These are phyloP conservation scores for Melampsora americana DNA, from an alignment of 1,284 basidiomycete genomes.

Conservation along the genomic window DNA sequence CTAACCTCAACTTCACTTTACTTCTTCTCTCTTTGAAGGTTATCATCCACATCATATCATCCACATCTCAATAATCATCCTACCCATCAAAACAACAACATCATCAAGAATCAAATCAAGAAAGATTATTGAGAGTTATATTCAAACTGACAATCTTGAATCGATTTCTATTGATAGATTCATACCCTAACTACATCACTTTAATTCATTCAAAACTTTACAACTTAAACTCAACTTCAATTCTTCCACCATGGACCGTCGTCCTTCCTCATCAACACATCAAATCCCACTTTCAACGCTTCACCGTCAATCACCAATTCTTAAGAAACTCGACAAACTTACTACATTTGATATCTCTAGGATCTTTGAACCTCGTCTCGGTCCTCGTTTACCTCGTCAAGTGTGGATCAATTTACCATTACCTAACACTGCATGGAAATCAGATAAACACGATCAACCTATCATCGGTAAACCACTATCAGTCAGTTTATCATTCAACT, in stretches of 20 bases:
- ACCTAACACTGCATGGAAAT: conserved; percentile 63
- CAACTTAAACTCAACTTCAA: too few relatives aligned
- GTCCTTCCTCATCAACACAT: neutral
- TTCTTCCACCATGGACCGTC: neutral
- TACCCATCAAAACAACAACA: too few relatives aligned
- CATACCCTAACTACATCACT: too few relatives aligned
- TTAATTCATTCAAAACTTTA: too few relatives aligned
- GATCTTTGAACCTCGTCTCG: conserved; percentile 65
- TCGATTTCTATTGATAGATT: too few relatives aligned
- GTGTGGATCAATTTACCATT: conserved; percentile 73
- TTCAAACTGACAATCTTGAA: too few relatives aligned
- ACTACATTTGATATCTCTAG: conserved; percentile 58
- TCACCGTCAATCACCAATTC: conserved; percentile 42
- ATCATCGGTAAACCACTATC: conserved; percentile 23
- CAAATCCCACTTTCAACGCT: conserved; percentile 17
- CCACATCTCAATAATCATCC: too few relatives aligned
- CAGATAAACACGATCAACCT: conserved; percentile 45
- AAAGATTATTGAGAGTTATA: too few relatives aligned
- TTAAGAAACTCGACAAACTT: conserved; percentile 44
- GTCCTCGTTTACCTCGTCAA: conserved; percentile 65
- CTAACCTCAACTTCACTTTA: too few relatives aligned
- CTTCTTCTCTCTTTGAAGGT: too few relatives aligned
- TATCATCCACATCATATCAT: too few relatives aligned
- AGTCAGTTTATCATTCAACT: neutral
- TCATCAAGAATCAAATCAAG: too few relatives aligned